phyloP scores from a whole-genome alignment of 352 stramenopile genomes.

The Peronospora destructor region DNA sequence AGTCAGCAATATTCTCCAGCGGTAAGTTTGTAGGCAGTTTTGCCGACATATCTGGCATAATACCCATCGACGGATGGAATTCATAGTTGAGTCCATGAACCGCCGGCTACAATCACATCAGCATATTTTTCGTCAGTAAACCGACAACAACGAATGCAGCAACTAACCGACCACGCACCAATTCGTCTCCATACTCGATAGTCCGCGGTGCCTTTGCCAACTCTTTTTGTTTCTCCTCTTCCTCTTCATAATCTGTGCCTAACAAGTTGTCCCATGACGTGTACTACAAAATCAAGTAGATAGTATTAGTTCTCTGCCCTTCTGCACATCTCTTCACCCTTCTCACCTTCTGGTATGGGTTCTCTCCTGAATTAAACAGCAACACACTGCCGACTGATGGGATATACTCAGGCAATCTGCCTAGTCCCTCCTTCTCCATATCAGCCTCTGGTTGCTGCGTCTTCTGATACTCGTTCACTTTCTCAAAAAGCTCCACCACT shows the following conservation, averaged over 20 bases:
- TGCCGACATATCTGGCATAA: slow-evolving; percentile 61
- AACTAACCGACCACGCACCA: slow-evolving; percentile 32
- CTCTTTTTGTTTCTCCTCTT: slow-evolving; percentile 82
- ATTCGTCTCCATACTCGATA: slow-evolving; percentile 71
- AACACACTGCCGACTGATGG: slow-evolving; percentile 74
- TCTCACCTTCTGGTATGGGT: slow-evolving; percentile 79
- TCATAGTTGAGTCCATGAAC: slow-evolving; percentile 74
- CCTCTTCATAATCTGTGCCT: slow-evolving; percentile 79
- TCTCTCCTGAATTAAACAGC: slow-evolving; percentile 85
- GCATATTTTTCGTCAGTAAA: background rate
- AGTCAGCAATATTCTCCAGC: slow-evolving; percentile 72
- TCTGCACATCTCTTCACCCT: background rate
- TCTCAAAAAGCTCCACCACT: slow-evolving; percentile 77
- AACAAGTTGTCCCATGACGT: slow-evolving; percentile 84
- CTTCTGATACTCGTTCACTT: slow-evolving; percentile 73
- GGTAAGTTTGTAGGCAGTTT: slow-evolving; percentile 75
- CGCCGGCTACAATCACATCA: slow-evolving; percentile 28
- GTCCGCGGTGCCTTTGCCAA: slow-evolving; percentile 72
- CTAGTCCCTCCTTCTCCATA: slow-evolving; percentile 80
- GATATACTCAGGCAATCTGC: slow-evolving; percentile 72
- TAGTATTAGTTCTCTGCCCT: background rate
- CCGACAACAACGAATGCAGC: background rate
- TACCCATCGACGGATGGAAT: slow-evolving; percentile 61
- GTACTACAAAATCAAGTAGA: slow-evolving; percentile 42
- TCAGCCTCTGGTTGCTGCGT: slow-evolving; percentile 67